Conservation (phyloP, 306 rosid species). For the Cucurbita ficifolia region DNA sequence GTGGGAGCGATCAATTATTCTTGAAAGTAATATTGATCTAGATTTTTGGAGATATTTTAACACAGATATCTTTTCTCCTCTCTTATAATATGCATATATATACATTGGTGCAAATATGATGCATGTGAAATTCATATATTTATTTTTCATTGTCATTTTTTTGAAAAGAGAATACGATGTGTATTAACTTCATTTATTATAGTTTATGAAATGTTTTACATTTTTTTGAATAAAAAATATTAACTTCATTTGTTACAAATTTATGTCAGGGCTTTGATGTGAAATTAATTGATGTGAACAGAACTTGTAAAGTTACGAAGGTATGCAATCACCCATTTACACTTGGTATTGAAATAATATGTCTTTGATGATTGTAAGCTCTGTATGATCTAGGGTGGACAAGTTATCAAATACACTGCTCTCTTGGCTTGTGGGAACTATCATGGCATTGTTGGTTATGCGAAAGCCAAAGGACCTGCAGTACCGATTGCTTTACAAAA, state of each 20-base stretch:
- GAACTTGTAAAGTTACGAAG: constrained; percentile 93
- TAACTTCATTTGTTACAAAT: constrained; percentile 4
- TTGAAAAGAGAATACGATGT: neutral
- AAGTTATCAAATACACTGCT: constrained; percentile 70
- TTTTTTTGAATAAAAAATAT: neutral
- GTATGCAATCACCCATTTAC: constrained; percentile 18
- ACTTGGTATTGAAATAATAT: neutral
- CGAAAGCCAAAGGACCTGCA: constrained; percentile 91
- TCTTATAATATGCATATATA: no score
- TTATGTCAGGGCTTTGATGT: constrained; percentile 80
- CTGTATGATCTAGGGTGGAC: constrained; percentile 54
- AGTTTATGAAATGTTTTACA: neutral
- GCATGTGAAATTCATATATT: neutral
- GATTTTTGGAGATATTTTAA: neutral
- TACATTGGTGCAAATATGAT: neutral
- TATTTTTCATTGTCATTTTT: neutral
- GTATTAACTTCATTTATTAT: neutral
- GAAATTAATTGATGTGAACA: constrained; percentile 69
- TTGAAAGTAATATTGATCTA: neutral
- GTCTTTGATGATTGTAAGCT: constrained; percentile 11
- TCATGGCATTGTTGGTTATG: constrained; percentile 76
- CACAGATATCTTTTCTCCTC: neutral
- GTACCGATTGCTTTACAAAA: constrained; percentile 70
- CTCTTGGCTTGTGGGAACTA: constrained; percentile 88
- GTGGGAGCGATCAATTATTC: neutral